Base-by-base conservation (phyloP, 2,329 filamentous ascomycete species). In the Penicillium psychrosexuale region DNA sequence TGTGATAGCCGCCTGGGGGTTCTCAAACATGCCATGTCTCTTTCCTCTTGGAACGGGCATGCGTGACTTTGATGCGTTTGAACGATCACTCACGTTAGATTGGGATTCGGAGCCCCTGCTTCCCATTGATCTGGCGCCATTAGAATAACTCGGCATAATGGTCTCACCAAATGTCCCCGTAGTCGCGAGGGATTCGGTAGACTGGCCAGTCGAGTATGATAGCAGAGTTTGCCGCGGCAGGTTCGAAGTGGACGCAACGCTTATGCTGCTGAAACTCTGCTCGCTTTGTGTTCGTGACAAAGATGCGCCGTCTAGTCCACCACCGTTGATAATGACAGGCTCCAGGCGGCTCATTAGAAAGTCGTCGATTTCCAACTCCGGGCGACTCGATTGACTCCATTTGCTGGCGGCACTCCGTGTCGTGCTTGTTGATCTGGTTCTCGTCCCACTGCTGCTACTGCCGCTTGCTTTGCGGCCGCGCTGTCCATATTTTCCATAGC, bases 271-370 rank as follows among this genome's bases (percentile, higher is more conserved):
- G n/a, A 66, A 66, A 45, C 72, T 77, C 57, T 75, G 69, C 27
- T 72, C 73, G 48, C 73, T 76, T 52, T 71, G 64, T n/a, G 71
- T 75, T 44, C 72, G 67, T 51, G 65, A 64, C 17, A 75, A 66
- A 12, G 68, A 53, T 17, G 65, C 62, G 5, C 66, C 66, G 33
- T 72, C 69, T 44, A 69, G 48, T 37, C 74, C 75, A 27, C 78
- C 77, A 17, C 78, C 78, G 43, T 66, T 75, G 47, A 81, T 80
- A 40, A 80, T 63, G n/a, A 80, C 77, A 37, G 79, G 79, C 45
- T 78, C 75, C 31, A 81, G 66, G 31, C 78, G 73, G 44, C 76
- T 71, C 28, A 73, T 65, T 1, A 80, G 64, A 53, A 80, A 81
- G 44, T 79, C 75, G 60, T 81, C 78, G 15, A 80, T 70, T 19